Evolutionary conservation across 768 basidiomycete genomes (phyloP).

Genomic region (Boletus tylopilopsis): DNA sequence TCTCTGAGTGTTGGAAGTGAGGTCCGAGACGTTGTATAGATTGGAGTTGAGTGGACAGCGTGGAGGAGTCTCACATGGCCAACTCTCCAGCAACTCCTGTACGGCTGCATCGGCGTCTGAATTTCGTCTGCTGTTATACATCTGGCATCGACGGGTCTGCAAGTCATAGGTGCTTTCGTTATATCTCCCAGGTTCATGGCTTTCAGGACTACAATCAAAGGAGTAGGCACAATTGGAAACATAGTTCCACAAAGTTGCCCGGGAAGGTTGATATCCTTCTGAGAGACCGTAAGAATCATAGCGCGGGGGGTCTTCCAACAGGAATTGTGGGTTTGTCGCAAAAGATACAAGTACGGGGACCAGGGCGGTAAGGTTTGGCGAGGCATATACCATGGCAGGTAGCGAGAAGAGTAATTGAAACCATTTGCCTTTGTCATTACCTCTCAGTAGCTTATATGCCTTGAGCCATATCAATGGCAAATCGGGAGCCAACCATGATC

Average conservation of each 20-base stretch:
- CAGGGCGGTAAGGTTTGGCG: constrained; percentile 7
- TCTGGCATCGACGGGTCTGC: constrained; percentile 1
- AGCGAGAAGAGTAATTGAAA: constrained; percentile 30
- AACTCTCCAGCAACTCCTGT: constrained; percentile 1
- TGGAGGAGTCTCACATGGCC: constrained; percentile 21
- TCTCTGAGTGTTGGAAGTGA: background rate
- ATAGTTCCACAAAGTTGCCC: background rate
- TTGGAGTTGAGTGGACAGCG: background rate
- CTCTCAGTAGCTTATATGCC: constrained; percentile 25
- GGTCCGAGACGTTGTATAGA: constrained; percentile 1
- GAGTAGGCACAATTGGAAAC: background rate
- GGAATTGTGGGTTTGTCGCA: constrained; percentile 6
- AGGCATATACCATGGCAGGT: constrained; percentile 30
- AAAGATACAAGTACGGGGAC: constrained; percentile 33
- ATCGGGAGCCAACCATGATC: constrained; percentile 24
- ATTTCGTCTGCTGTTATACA: constrained; percentile 5
- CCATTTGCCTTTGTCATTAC: constrained; percentile 2
- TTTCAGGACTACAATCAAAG: constrained; percentile 16
- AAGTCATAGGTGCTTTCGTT: background rate
- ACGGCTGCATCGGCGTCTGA: constrained; percentile 4
- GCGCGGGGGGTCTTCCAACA: constrained; percentile 9
- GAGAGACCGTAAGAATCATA: constrained; percentile 10
- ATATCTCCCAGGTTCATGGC: background rate
- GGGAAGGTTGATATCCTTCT: constrained; percentile 3
- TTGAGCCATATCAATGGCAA: constrained; percentile 24